A percentile compares a stretch with the other conserved stretches of the same genome.
Conservation (phyloP, 2,329 filamentous ascomycete genomes). For the Talaromyces sp. region DNA sequence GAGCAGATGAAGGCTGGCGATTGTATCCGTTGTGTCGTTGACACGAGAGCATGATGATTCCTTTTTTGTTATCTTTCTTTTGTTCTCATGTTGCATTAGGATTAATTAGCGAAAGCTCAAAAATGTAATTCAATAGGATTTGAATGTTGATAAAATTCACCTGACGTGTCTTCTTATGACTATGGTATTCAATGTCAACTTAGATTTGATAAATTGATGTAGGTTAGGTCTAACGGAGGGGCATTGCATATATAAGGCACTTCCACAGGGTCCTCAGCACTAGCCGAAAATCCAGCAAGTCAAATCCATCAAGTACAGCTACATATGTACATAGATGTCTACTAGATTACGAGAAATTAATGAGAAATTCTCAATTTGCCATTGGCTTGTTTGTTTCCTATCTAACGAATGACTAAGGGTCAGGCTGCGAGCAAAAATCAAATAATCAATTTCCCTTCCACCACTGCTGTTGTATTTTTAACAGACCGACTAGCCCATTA, state of each 20-base stretch:
- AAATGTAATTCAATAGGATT: not conserved
- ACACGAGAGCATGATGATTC: constrained; percentile 43
- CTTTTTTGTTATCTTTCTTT: not conserved
- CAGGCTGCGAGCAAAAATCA: constrained; percentile 5
- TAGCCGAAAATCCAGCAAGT: not conserved
- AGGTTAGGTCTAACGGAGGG: not conserved
- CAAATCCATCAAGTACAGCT: not conserved
- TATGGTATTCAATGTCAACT: not conserved
- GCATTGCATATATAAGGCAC: not conserved
- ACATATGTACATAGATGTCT: not conserved
- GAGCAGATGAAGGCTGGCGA: constrained; percentile 93
- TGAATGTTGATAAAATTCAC: not conserved
- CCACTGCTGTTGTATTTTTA: not conserved
- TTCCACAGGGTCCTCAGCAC: not conserved
- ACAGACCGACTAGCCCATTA: not conserved
- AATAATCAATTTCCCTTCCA: not conserved
- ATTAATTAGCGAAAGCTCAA: not conserved
- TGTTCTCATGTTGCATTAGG: not conserved
- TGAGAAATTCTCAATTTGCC: not conserved
- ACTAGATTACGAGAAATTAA: not conserved
- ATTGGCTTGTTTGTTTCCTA: not conserved
- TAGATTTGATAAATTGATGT: too few species aligned
- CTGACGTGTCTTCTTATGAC: too few species aligned
- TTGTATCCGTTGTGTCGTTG: constrained; percentile 92
- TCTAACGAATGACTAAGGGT: constrained; percentile 10